Percentiles rank a stretch among this genome's conserved stretches.
Evolutionary conservation across 257 asterid species (phyloP).

Genomic region (Solanum ahanhuiri): DNA sequence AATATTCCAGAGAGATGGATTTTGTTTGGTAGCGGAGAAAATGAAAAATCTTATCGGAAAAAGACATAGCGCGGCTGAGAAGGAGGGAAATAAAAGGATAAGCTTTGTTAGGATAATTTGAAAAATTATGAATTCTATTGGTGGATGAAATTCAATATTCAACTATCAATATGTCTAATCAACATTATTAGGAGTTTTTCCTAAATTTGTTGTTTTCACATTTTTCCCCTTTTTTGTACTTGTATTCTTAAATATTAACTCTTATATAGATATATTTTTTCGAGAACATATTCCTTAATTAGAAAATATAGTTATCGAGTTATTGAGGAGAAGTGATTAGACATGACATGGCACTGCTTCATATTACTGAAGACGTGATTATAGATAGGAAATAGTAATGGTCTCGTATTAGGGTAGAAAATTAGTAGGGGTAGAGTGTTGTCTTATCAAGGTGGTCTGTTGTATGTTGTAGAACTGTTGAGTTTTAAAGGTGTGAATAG

Average conservation of each 20-base stretch:
- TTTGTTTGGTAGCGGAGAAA: neutral
- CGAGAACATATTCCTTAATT: neutral
- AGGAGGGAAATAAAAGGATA: constrained; percentile 12
- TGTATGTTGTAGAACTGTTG: too few relatives aligned
- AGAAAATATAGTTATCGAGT: too few relatives aligned
- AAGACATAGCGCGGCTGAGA: constrained; percentile 27
- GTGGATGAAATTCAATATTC: constrained; percentile 14
- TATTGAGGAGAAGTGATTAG: neutral
- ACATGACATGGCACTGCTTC: too few relatives aligned
- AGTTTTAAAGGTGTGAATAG: too few relatives aligned
- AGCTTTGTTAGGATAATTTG: neutral
- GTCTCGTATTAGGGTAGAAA: neutral
- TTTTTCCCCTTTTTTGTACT: neutral
- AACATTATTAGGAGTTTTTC: neutral
- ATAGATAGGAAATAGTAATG: too few relatives aligned
- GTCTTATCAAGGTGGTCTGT: too few relatives aligned
- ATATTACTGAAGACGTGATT: neutral
- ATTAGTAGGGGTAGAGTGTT: neutral
- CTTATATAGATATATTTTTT: too few relatives aligned
- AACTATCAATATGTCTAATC: neutral
- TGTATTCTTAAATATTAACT: neutral
- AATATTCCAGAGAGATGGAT: neutral
- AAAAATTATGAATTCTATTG: constrained; percentile 1
- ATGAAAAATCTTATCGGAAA: constrained; percentile 18
- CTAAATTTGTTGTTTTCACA: neutral